These are phyloP conservation scores for Tricholoma saponaceum DNA, from an alignment of 768 basidiomycete species.

Conservation along the genomic window DNA sequence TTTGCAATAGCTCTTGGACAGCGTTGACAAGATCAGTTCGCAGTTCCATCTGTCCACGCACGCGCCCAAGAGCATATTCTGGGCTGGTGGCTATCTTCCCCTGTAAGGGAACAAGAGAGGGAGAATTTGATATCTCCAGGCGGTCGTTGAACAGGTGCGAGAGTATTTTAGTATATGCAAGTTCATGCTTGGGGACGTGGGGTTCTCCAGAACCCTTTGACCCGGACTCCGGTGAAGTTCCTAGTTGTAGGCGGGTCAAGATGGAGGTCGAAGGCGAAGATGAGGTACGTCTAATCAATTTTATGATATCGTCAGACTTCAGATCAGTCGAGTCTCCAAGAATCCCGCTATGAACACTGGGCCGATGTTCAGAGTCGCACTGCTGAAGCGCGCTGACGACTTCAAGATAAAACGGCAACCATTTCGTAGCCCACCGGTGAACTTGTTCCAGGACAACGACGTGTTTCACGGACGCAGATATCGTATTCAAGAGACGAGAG, in stretches of 20 bases:
- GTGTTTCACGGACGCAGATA: constrained; percentile 60
- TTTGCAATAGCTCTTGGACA: constrained; percentile 63
- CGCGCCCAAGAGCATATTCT: constrained; percentile 90
- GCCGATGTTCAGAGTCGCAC: constrained; percentile 41
- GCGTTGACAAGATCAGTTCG: constrained; percentile 62
- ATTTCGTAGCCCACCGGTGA: constrained; percentile 72
- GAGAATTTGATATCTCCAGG: constrained; percentile 83
- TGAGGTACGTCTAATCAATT: constrained; percentile 42
- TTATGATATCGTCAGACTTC: constrained; percentile 40
- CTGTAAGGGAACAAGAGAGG: constrained; percentile 61
- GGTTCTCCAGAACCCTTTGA: constrained; percentile 35
- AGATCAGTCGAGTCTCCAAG: constrained; percentile 48
- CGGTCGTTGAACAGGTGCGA: constrained; percentile 73
- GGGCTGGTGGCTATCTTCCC: constrained; percentile 84
- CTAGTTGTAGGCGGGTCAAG: constrained; percentile 47
- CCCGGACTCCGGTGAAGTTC: constrained; percentile 24
- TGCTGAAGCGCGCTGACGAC: constrained; percentile 69
- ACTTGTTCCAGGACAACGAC: constrained; percentile 84
- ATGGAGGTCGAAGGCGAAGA: constrained; percentile 24
- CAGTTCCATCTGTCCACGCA: constrained; percentile 76
- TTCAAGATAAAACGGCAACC: constrained; percentile 86
- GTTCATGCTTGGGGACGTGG: constrained; percentile 86
- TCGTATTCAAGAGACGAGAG: constrained; percentile 47
- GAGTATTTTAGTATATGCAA: constrained; percentile 88
- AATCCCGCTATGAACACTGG: constrained; percentile 57